Evolutionary conservation across 352 stramenopile species (phyloP), one percentile per base, ranked within the genome.

Genomic region (Phytopythium vexans): DNA sequence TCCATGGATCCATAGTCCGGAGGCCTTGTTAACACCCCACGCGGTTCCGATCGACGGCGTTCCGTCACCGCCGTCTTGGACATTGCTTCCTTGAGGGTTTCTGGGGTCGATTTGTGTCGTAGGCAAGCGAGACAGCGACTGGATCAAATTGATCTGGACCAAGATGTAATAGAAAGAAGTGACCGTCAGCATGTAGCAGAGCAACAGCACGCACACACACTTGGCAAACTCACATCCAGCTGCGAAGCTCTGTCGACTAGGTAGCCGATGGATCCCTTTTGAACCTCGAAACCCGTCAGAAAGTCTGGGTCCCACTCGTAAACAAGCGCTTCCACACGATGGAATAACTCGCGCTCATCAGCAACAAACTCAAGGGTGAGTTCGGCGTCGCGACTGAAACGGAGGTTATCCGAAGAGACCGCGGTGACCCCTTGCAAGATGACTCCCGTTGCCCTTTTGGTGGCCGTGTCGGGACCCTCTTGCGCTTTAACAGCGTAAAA

Each of bases 1-100:
- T 0, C 92, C 92, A 40, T 92, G 82, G 37, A 98, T 70, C 86
- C 87, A 97, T 36, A 97, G 57, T 0, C 90, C 89, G 12, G 86
- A 85, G 10, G 86, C 82, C 50, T 94, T 95, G 32, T 78, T 89
- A 27, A 92, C 70, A 38, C 82, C 82, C 77, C 82, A 92, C 1
- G 56, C 69, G 33, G 81, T 89, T n/a, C 81, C 85, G 39, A 92
- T 86, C 0, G 80, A 87, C 14, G 56, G 68, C 48, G 85, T 60
- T 8, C 63, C 55, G 16, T 66, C 69, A 2, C 53, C 63, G 15
- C 54, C 58, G 0, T 70, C 56, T 41, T 64, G 54, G 0, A 70
- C 61, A 8, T 46, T 64, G 15, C 53, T 49, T 12, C 52, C 45
- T 14, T 64, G 52, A 6, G 60, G 54, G 49, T 90, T 90, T 45